Conservation (phyloP, 1,284 basidiomycete species). For the Ceratobasidium sp. region DNA sequence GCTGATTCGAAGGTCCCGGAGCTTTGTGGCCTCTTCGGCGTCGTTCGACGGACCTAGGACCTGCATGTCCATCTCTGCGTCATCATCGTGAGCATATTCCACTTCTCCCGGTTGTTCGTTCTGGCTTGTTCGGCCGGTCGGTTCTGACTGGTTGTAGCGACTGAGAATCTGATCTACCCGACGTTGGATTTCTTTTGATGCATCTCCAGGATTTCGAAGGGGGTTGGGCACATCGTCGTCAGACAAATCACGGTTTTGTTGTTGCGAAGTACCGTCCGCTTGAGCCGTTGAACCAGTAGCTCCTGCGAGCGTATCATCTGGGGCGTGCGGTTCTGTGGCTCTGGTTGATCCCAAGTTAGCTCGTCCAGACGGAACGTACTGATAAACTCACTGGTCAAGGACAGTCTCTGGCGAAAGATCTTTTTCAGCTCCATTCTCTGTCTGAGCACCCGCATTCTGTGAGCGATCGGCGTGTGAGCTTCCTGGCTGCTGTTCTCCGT, state of each 20-base stretch:
- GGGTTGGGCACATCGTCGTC: conserved; percentile 59
- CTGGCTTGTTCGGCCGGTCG: conserved; percentile 42
- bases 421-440: neutral
- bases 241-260: conserved; percentile 9
- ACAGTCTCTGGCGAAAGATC: neutral
- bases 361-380: neutral
- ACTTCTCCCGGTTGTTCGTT: conserved; percentile 64
- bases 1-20: conserved; percentile 81
- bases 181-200: conserved; percentile 82
- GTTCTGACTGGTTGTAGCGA: conserved; percentile 53
- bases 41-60: conserved; percentile 83
- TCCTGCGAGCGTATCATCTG: neutral
- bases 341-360: conserved; percentile 31
- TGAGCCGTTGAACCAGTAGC: neutral
- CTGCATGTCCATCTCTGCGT: conserved; percentile 80
- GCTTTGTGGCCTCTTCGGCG: conserved; percentile 81
- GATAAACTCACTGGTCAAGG: neutral
- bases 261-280: conserved; percentile 4
- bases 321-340: neutral
- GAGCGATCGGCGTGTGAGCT: conserved; percentile 44
- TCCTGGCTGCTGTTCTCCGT: conserved; percentile 41
- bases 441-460: conserved; percentile 44
- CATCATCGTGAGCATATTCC: conserved; percentile 83
- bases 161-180: conserved; percentile 86
- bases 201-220: conserved; percentile 85